A percentile compares a stretch with the other conserved stretches of the same genome.
phyloP scores from a whole-genome alignment of 2,329 filamentous ascomycete species.

The Esteya vermicola region DNA sequence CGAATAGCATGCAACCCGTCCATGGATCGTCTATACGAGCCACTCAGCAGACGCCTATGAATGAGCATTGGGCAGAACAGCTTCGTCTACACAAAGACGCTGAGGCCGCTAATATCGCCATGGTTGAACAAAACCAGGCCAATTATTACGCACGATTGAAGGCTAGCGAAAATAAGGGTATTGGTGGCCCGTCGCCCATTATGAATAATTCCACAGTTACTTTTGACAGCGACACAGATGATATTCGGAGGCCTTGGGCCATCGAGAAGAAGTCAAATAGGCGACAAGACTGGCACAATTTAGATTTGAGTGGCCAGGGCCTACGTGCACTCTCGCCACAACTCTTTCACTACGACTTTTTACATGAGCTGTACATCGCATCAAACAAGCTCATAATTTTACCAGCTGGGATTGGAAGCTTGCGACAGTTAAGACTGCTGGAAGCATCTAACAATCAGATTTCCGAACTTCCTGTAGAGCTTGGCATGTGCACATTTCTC shows the following conservation, averaged over 20 bases:
- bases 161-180: slow-evolving; percentile 54
- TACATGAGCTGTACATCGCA: slow-evolving; percentile 84
- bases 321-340: slow-evolving; percentile 66
- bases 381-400: slow-evolving; percentile 78
- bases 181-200: slow-evolving; percentile 37
- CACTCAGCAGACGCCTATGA: slow-evolving; percentile 31
- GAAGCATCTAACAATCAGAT: slow-evolving; percentile 86
- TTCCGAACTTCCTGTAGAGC: slow-evolving; percentile 67
- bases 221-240: slow-evolving; percentile 38
- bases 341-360: slow-evolving; percentile 77
- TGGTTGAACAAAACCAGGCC: slow-evolving; percentile 49
- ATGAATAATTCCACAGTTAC: slow-evolving; percentile 32
- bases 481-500: slow-evolving; percentile 92
- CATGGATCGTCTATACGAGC: slow-evolving; percentile 13
- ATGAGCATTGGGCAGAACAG: slow-evolving; percentile 78
- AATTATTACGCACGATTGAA: slow-evolving; percentile 61
- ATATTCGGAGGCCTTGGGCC: slow-evolving; percentile 44
- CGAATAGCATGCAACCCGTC: slow-evolving; percentile 41
- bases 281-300: slow-evolving; percentile 76
- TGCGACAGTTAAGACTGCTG: slow-evolving; percentile 68
- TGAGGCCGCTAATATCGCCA: slow-evolving; percentile 57
- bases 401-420: slow-evolving; percentile 66
- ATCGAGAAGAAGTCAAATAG: slow-evolving; percentile 52
- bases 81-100: slow-evolving; percentile 66
- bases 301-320: slow-evolving; percentile 94